phyloP scores from a whole-genome alignment of 768 basidiomycete genomes.

The Trametes punicea region DNA sequence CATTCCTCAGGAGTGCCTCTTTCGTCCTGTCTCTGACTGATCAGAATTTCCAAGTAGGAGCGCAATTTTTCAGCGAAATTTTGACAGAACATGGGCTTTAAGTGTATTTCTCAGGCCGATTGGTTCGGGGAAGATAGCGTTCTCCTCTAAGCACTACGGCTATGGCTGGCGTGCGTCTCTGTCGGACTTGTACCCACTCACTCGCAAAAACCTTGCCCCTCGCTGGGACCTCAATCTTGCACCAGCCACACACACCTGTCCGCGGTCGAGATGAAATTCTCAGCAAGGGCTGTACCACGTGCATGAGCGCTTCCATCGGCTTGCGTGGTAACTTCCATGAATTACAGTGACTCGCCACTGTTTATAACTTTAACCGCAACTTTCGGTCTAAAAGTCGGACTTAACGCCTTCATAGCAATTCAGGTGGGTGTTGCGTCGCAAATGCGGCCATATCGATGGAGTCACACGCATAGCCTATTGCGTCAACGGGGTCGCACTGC shows the following conservation, averaged over 20 bases:
- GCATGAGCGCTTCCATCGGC: not conserved
- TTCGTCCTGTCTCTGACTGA: not conserved
- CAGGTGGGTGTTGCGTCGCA: too few species aligned
- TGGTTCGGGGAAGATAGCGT: not conserved
- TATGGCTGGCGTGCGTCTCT: too few species aligned
- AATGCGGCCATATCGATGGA: too few species aligned
- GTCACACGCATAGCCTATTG: too few species aligned
- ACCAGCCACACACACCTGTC: too few species aligned
- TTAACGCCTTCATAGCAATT: too few species aligned
- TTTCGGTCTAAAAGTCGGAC: too few species aligned
- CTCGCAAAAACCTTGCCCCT: too few species aligned
- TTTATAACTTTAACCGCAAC: too few species aligned
- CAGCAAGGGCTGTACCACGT: not conserved
- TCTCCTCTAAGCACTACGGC: not conserved
- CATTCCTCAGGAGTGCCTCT: not conserved
- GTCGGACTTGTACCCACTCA: too few species aligned
- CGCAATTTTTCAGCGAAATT: not conserved
- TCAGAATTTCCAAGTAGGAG: not conserved
- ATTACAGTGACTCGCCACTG: not conserved
- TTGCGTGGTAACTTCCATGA: not conserved
- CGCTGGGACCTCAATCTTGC: not conserved
- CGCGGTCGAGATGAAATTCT: not conserved
- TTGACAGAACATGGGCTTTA: too few species aligned
- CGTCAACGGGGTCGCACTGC: too few species aligned
- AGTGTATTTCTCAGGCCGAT: not conserved